Conservation (phyloP, 2,329 filamentous ascomycete species). For the Phaeosphaeria sp. region DNA sequence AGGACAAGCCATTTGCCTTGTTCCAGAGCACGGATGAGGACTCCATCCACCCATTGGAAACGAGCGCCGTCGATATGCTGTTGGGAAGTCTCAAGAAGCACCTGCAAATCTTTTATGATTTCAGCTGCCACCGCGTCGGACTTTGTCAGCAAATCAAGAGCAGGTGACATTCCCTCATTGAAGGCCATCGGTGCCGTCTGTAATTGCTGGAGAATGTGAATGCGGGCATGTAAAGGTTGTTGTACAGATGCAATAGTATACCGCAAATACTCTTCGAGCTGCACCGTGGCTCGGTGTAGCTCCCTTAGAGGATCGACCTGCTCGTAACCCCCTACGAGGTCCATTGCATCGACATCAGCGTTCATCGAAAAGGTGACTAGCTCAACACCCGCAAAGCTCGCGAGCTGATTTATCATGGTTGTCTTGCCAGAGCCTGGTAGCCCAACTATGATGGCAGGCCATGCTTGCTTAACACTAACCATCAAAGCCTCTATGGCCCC, state of each 20-base stretch:
- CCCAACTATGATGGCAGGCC: conserved; percentile 89
- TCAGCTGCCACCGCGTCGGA: conserved; percentile 18
- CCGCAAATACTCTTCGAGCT: conserved; percentile 62
- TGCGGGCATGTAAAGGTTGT: conserved; percentile 7
- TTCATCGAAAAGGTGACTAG: conserved; percentile 88
- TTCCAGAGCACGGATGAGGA: conserved; percentile 85
- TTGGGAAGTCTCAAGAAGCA: conserved; percentile 60
- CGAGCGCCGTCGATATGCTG: conserved; percentile 71
- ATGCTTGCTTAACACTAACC: conserved; percentile 82
- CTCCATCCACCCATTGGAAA: conserved; percentile 96
- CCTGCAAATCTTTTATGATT: conserved; percentile 58
- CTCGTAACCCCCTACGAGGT: conserved; percentile 95
- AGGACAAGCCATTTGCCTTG: conserved; percentile 91
- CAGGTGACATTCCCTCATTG: conserved; percentile 7
- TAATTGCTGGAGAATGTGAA: conserved; percentile 32
- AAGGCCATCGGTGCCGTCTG: conserved; percentile 4
- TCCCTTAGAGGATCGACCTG: conserved; percentile 84
- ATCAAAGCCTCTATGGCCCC: conserved; percentile 83
- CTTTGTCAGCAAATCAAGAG: conserved; percentile 20
- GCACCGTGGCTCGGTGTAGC: conserved; percentile 65
- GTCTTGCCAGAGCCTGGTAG: conserved; percentile 88
- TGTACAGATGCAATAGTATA: conserved; percentile 21
- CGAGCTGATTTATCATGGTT: conserved; percentile 76
- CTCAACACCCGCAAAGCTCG: conserved; percentile 76
- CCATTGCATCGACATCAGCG: conserved; percentile 94